Conservation (phyloP, 495 filamentous ascomycete genomes). For the Xylaria venustula region DNA sequence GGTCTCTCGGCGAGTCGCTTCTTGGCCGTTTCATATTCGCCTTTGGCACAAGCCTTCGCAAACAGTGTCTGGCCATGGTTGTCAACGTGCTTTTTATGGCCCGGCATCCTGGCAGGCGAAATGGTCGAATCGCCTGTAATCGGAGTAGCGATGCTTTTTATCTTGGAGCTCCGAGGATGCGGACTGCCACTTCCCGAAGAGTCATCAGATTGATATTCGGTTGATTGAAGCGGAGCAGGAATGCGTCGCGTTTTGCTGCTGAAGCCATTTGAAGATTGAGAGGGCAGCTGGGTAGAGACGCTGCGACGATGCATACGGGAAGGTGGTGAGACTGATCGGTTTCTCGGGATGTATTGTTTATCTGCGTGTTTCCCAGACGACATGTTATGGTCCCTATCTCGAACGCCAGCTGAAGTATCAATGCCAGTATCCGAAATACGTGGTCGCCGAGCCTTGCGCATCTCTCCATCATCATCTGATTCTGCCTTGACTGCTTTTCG, state of each 20-base stretch:
- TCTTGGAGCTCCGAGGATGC: constrained; percentile 62
- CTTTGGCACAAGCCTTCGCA: constrained; percentile 77
- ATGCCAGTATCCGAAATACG: constrained; percentile 44
- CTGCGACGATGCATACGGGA: constrained; percentile 60
- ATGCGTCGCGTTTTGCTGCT: constrained; percentile 56
- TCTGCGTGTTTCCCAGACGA: constrained; percentile 36
- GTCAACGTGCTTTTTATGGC: constrained; percentile 79
- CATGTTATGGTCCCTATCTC: constrained; percentile 30
- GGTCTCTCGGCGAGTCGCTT: constrained; percentile 69
- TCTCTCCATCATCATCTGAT: constrained; percentile 50
- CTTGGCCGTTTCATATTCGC: constrained; percentile 69
- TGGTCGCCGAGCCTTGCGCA: constrained; percentile 46
- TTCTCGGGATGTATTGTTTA: constrained; percentile 38
- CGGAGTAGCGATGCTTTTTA: constrained; percentile 62
- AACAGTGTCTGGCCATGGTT: constrained; percentile 81
- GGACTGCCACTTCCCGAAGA: constrained; percentile 72
- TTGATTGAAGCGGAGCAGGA: constrained; percentile 55
- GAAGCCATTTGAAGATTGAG: constrained; percentile 49
- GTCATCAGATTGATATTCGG: constrained; percentile 70
- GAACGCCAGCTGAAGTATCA: constrained; percentile 33
- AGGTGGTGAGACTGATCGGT: constrained; percentile 65
- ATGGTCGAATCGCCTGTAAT: constrained; percentile 54
- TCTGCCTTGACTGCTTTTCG: constrained; percentile 46
- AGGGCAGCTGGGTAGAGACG: constrained; percentile 59
- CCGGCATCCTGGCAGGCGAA: constrained; percentile 65